Conservation (phyloP, 495 filamentous ascomycete genomes). For the Tuber melanosporum region DNA sequence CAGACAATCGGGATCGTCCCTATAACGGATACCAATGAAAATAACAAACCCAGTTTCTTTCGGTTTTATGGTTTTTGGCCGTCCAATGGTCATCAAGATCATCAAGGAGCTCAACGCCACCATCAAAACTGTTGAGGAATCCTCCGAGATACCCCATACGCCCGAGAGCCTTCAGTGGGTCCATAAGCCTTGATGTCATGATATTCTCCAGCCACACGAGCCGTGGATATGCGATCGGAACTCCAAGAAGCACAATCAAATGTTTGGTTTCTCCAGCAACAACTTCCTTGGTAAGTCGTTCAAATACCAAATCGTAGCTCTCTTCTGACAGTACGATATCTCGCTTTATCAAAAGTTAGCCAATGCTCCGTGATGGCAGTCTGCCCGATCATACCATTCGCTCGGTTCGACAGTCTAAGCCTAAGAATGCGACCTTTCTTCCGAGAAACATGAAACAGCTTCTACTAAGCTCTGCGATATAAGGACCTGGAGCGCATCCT, state of each 20-base stretch:
- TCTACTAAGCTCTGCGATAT: conserved; percentile 78
- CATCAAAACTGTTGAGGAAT: conserved; percentile 82
- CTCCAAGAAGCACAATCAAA: conserved; percentile 73
- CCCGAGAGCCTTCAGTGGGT: conserved; percentile 79
- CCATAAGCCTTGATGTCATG: conserved; percentile 75
- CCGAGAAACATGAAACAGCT: conserved; percentile 82
- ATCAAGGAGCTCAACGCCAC: conserved; percentile 87
- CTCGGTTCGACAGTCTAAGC: conserved; percentile 86
- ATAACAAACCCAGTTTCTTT: conserved; percentile 58
- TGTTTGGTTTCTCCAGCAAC: conserved; percentile 78
- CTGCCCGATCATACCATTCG: conserved; percentile 52
- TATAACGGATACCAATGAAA: not conserved
- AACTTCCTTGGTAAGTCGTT: conserved; percentile 74
- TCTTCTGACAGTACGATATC: conserved; percentile 72
- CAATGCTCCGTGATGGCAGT: not conserved
- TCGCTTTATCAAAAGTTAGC: conserved; percentile 47
- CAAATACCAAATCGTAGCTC: conserved; percentile 77
- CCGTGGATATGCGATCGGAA: conserved; percentile 90
- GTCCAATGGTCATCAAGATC: conserved; percentile 96
- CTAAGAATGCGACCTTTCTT: conserved; percentile 69
- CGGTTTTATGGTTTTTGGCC: conserved; percentile 82
- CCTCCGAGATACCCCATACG: conserved; percentile 73
- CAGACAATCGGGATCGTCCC: not conserved
- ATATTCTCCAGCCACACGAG: conserved; percentile 73
- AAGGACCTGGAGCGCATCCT: conserved; percentile 72